Percentiles rank a stretch among this genome's conserved stretches.
Conservation (phyloP, 352 stramenopile species). For the Elongisporangium prolatum region DNA sequence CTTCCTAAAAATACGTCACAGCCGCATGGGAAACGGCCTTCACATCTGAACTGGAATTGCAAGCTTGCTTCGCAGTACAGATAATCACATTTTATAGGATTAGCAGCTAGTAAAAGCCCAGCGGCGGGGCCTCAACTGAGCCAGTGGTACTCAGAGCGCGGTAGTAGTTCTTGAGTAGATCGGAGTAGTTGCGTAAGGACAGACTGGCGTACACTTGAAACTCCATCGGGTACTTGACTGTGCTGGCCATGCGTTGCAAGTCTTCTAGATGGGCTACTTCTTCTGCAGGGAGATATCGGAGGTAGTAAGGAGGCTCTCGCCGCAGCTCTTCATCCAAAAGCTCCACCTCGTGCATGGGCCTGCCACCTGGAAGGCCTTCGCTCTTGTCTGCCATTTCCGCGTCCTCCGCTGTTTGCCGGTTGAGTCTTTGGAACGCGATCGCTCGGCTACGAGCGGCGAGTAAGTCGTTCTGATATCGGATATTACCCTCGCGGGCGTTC, state of each 20-base stretch:
- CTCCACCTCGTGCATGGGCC: conserved; percentile 51
- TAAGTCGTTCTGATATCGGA: conserved; percentile 52
- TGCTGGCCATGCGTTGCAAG: conserved; percentile 43
- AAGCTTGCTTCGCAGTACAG: not conserved
- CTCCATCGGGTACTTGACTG: conserved; percentile 45
- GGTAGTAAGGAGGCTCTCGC: conserved; percentile 66
- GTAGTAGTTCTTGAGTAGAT: conserved; percentile 72
- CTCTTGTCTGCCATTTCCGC: conserved; percentile 39
- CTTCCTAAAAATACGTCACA: not conserved
- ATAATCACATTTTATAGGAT: not conserved
- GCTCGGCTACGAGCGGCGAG: conserved; percentile 42
- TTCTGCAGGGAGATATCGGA: conserved; percentile 62
- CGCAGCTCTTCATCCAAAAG: conserved; percentile 48
- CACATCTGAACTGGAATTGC: too few relatives aligned
- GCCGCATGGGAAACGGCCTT: too few relatives aligned
- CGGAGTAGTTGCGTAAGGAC: conserved; percentile 58
- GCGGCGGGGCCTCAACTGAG: conserved; percentile 40
- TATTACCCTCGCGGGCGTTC: conserved; percentile 50
- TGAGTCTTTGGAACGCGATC: conserved; percentile 53
- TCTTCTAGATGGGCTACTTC: conserved; percentile 60
- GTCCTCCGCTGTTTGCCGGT: conserved; percentile 27
- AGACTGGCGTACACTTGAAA: conserved; percentile 52
- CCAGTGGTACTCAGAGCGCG: conserved; percentile 34
- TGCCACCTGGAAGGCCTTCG: conserved; percentile 48
- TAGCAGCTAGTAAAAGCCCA: conserved; percentile 36